Evolutionary conservation across 2,329 filamentous ascomycete genomes (phyloP).

Genomic region (Hirsutella minnesotensis): DNA sequence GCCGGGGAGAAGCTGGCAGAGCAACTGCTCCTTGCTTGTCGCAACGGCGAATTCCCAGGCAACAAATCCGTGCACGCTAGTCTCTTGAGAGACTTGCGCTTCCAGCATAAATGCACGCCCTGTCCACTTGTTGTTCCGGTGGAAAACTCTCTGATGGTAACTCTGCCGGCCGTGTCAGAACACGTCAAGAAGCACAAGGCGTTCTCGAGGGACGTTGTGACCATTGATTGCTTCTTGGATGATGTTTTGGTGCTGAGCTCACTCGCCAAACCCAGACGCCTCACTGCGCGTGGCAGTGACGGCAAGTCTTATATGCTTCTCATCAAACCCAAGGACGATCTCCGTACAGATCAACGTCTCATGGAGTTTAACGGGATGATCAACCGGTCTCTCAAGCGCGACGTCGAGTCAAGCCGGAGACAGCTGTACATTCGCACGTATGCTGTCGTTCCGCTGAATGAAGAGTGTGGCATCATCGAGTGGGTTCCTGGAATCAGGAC

Average conservation of each 20-base stretch:
- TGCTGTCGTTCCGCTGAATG: slow-evolving; percentile 89
- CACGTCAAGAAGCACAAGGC: slow-evolving; percentile 68
- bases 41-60: slow-evolving; percentile 60
- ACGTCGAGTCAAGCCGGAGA: slow-evolving; percentile 79
- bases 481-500: slow-evolving; percentile 97
- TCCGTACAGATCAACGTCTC: slow-evolving; percentile 91
- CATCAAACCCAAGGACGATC: slow-evolving; percentile 95
- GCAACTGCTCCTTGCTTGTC: slow-evolving; percentile 69
- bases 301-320: slow-evolving; percentile 80
- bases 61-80: slow-evolving; percentile 59
- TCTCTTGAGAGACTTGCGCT: slow-evolving; percentile 64
- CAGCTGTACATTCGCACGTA: slow-evolving; percentile 96
- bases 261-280: slow-evolving; percentile 80
- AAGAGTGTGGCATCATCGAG: slow-evolving; percentile 95
- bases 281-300: slow-evolving; percentile 80
- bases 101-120: slow-evolving; percentile 74
- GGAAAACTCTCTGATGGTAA: slow-evolving; percentile 72
- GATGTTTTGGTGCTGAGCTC: slow-evolving; percentile 86
- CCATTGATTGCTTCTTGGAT: slow-evolving; percentile 69
- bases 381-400: slow-evolving; percentile 83
- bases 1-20: slow-evolving; percentile 75
- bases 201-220: slow-evolving; percentile 77
- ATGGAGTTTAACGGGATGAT: slow-evolving; percentile 99
- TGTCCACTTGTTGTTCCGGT: slow-evolving; percentile 82
- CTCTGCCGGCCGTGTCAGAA: slow-evolving; percentile 63